phyloP scores from a whole-genome alignment of 2,329 filamentous ascomycete genomes.

The Penicillium sp. region DNA sequence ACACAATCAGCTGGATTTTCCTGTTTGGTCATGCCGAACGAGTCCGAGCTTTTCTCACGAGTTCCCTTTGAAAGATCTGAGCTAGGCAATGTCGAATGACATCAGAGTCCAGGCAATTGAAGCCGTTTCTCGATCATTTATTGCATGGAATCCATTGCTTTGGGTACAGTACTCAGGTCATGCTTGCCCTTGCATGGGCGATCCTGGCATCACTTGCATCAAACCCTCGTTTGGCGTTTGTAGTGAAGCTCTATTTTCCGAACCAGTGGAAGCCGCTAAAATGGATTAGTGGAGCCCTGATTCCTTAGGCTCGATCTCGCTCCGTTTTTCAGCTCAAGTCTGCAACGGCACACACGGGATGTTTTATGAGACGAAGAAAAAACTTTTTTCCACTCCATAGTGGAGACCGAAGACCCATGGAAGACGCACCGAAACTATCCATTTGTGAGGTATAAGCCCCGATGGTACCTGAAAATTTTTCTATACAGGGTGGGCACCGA shows the following conservation, averaged over 20 bases:
- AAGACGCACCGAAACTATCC: conserved; percentile 17
- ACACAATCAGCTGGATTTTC: not conserved
- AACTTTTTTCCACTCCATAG: conserved; percentile 13
- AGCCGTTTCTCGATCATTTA: not conserved
- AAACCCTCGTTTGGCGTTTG: conserved; percentile 15
- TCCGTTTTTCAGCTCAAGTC: conserved; percentile 24
- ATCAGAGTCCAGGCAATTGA: not conserved
- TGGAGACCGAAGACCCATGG: conserved; percentile 26
- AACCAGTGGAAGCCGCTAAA: conserved; percentile 24
- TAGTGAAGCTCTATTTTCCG: conserved; percentile 31
- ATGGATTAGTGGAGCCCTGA: conserved; percentile 23
- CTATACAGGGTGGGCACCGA: not conserved
- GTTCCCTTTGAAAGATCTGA: not conserved
- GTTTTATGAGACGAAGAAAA: conserved; percentile 14
- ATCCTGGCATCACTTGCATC: conserved; percentile 26
- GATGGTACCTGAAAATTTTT: conserved; percentile 6
- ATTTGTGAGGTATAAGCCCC: conserved; percentile 8
- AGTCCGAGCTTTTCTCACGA: conserved; percentile 1
- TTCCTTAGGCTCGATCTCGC: conserved; percentile 35
- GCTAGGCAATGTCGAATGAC: not conserved
- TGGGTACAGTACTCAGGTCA: conserved; percentile 3
- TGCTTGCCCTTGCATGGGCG: conserved; percentile 20
- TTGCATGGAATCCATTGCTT: conserved; percentile 9
- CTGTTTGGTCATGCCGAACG: conserved; percentile 3
- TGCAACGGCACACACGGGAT: conserved; percentile 22